Base-by-base conservation (phyloP, 306 rosid species). In the Purshia tridentata region DNA sequence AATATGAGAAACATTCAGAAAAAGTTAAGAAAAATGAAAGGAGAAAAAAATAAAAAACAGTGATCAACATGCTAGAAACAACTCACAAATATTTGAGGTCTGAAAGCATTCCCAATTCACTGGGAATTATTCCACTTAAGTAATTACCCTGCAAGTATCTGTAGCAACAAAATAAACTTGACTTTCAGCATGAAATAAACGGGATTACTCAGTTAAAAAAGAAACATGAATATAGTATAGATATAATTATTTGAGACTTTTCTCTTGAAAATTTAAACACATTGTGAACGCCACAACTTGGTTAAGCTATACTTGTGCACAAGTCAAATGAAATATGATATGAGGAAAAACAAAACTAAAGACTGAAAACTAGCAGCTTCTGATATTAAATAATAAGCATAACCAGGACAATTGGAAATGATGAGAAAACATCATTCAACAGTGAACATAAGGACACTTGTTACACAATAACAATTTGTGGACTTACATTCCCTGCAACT, bases 111-210 rank as follows among this genome's bases (percentile, higher is more conserved):
- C 99, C 98, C 76, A 91, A 72, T 79, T 91, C 98, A 76, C 74
- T 80, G 76, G 99, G 98, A 81, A 95, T 87, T 46, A 52, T 39
- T 60, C 98, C 98, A 69, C 97, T 84, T n/a, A 95, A 86, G 83
- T 91, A 95, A 91, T 95, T 91, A 76, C 93, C 92, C 90, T 95
- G 99, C 86, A 94, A 87, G 81, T 76, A 89, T 81, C 99, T 94
- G 92, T 74, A 77, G 49, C 84, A 69, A 67, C 54, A 69, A 72
- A 74, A 72, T 40, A 67, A 41, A 76, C 63, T 72, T 76, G 67
- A 54, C 63, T 67, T 44, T 40, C 58, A 59, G 48, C 23, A 81
- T 37, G 54, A 48, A 77, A 82, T 56, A 67, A 78, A 18, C 12
- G 35, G 45, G 64, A 74, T 54, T 69, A 29, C 35, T 53, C 29